Conservation (phyloP, 2,329 filamentous ascomycete species). For the Aspergillus pseudonomiae region DNA sequence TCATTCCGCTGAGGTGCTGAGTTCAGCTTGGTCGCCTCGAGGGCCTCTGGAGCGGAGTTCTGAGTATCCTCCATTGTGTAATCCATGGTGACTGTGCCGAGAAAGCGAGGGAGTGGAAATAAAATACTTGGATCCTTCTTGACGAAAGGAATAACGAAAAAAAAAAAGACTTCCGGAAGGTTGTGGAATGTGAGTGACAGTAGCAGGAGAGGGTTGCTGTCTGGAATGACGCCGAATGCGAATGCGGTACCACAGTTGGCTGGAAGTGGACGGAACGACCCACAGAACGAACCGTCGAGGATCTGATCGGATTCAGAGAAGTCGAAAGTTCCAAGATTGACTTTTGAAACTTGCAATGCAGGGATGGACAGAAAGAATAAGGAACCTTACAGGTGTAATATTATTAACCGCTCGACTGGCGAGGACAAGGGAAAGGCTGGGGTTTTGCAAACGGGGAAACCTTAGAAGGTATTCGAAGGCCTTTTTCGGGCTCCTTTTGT, state of each 20-base stretch:
- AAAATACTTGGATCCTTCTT: neutral
- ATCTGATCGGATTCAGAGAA: slow-evolving; percentile 25
- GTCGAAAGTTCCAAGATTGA: slow-evolving; percentile 7
- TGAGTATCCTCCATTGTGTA: slow-evolving; percentile 65
- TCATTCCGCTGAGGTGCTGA: slow-evolving; percentile 62
- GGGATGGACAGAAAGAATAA: neutral
- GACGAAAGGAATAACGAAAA: slow-evolving; percentile 12
- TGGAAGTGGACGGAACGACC: slow-evolving; percentile 24
- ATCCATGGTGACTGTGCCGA: slow-evolving; percentile 47
- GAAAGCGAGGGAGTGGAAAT: slow-evolving; percentile 11
- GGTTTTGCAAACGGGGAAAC: slow-evolving; percentile 1
- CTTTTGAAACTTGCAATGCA: slow-evolving; percentile 3
- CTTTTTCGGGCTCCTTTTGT: slow-evolving; percentile 15
- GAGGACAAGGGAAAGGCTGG: neutral
- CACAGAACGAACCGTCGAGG: slow-evolving; percentile 23
- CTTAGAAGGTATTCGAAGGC: neutral
- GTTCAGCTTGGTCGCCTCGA: slow-evolving; percentile 64
- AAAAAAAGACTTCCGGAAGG: slow-evolving; percentile 19
- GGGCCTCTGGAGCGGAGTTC: slow-evolving; percentile 66
- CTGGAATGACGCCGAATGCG: slow-evolving; percentile 39
- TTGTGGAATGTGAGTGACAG: slow-evolving; percentile 27
- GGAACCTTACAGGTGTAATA: neutral
- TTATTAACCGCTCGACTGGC: slow-evolving; percentile 1
- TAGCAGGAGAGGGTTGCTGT: slow-evolving; percentile 30
- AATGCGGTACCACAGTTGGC: slow-evolving; percentile 24